Evolutionary conservation across 192 early-diverging fungal species (phyloP).

Genomic region (Backusella circina): DNA sequence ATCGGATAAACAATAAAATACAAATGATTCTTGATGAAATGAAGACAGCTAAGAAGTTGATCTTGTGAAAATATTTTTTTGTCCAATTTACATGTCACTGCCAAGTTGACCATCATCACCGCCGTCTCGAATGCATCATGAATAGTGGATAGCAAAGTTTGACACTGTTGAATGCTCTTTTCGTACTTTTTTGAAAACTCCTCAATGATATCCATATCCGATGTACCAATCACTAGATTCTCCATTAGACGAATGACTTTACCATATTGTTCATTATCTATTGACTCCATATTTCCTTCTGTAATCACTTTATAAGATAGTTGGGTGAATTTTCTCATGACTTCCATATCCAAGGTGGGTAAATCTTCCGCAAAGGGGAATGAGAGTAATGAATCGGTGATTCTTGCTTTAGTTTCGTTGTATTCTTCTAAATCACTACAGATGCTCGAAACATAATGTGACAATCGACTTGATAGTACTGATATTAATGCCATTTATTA

Average conservation of each 20-base stretch:
- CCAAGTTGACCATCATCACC: conserved; percentile 2
- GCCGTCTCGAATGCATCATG: conserved; percentile 6
- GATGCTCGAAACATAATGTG: background rate
- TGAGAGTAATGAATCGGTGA: background rate
- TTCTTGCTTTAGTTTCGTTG: background rate
- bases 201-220: conserved; percentile 6
- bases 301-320: background rate
- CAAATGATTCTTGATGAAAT: conserved; percentile 19
- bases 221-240: background rate
- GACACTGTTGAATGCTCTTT: background rate
- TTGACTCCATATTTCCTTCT: background rate
- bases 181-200: background rate
- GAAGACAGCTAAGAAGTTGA: conserved; percentile 16
- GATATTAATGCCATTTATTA: background rate
- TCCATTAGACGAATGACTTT: conserved; percentile 11
- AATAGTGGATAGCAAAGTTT: background rate
- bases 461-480: background rate
- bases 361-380: background rate
- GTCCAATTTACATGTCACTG: conserved; percentile 10
- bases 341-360: conserved; percentile 1
- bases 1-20: conserved; percentile 26
- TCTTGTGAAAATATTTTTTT: conserved; percentile 20
- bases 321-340: background rate
- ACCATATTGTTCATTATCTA: background rate
- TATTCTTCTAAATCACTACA: background rate